phyloP scores from a whole-genome alignment of 1,139 yeast species.

The Blastobotrys apis region DNA sequence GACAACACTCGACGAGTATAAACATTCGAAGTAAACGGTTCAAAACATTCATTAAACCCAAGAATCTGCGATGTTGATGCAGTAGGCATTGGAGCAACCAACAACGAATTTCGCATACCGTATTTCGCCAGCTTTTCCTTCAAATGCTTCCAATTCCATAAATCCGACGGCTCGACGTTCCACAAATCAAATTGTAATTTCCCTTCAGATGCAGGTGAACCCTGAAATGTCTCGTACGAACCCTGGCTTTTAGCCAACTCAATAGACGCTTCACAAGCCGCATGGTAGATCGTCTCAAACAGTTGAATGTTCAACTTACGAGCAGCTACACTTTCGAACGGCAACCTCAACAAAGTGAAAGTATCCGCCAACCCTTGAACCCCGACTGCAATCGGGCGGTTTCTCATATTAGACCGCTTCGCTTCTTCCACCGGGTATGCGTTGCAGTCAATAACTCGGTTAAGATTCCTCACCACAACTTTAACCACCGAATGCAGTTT shows the following conservation, averaged over 20 bases:
- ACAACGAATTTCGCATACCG: conserved; percentile 67
- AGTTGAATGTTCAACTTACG: conserved; percentile 57
- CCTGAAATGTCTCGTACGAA: conserved; percentile 54
- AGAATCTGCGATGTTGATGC: conserved; percentile 79
- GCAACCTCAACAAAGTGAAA: conserved; percentile 57
- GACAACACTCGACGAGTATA: conserved; percentile 71
- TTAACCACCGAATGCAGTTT: conserved; percentile 60
- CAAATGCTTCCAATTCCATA: conserved; percentile 61
- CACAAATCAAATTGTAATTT: conserved; percentile 67
- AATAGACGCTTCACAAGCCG: conserved; percentile 65
- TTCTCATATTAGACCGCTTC: conserved; percentile 53
- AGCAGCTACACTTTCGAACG: conserved; percentile 64
- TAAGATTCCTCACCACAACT: conserved; percentile 58
- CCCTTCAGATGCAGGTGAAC: conserved; percentile 72
- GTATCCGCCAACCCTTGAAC: conserved; percentile 79
- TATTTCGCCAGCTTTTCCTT: conserved; percentile 47
- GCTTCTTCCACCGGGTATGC: conserved; percentile 64
- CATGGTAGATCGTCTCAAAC: conserved; percentile 80
- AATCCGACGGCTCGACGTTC: conserved; percentile 54
- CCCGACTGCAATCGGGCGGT: conserved; percentile 75
- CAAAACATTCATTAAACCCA: conserved; percentile 77
- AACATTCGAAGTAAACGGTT: conserved; percentile 76
- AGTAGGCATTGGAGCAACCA: conserved; percentile 87
- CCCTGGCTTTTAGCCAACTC: conserved; percentile 60
- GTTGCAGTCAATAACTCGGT: conserved; percentile 63